These are phyloP conservation scores for Candida wancherniae DNA, from an alignment of 805 yeast species.

Conservation along the genomic window DNA sequence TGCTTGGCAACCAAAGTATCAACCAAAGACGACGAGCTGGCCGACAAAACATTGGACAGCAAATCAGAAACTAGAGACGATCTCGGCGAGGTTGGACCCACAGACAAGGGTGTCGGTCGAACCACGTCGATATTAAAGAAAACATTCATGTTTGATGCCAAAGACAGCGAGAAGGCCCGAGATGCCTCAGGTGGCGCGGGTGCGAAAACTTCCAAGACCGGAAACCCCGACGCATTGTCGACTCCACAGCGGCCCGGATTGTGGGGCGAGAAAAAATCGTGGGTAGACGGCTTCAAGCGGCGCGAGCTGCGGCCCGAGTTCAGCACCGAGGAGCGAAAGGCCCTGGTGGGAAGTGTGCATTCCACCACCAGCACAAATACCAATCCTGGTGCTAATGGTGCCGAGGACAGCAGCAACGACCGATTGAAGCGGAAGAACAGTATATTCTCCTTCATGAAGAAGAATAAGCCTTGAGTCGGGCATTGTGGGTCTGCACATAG, in stretches of 20 bases:
- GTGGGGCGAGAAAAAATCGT: constrained; percentile 32
- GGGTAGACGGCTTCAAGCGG: constrained; percentile 38
- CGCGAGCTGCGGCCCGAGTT: constrained; percentile 22
- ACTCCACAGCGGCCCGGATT: constrained; percentile 5
- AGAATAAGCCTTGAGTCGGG: constrained; percentile 6
- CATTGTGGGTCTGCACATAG: too few relatives aligned
- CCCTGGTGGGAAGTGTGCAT: constrained; percentile 18
- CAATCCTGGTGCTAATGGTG: constrained; percentile 3
- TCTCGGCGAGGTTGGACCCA: too few relatives aligned
- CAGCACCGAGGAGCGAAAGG: constrained; percentile 16
- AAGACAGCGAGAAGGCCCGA: constrained; percentile 11
- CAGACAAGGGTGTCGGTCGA: constrained; percentile 6
- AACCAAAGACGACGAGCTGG: not conserved
- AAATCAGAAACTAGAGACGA: too few relatives aligned
- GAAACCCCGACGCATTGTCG: constrained; percentile 1
- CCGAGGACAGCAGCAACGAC: constrained; percentile 6
- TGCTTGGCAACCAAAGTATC: constrained; percentile 11
- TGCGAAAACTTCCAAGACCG: constrained; percentile 4
- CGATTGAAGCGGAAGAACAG: constrained; percentile 22
- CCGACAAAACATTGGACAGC: not conserved
- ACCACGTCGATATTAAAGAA: constrained; percentile 26
- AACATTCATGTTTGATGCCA: constrained; percentile 25
- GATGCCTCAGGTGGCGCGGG: constrained; percentile 1
- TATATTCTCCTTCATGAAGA: constrained; percentile 35
- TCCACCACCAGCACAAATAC: constrained; percentile 9